Evolutionary conservation across 2,329 filamentous ascomycete genomes (phyloP), one percentile per base, ranked within the genome.

Genomic region (Sporothrix phasma): DNA sequence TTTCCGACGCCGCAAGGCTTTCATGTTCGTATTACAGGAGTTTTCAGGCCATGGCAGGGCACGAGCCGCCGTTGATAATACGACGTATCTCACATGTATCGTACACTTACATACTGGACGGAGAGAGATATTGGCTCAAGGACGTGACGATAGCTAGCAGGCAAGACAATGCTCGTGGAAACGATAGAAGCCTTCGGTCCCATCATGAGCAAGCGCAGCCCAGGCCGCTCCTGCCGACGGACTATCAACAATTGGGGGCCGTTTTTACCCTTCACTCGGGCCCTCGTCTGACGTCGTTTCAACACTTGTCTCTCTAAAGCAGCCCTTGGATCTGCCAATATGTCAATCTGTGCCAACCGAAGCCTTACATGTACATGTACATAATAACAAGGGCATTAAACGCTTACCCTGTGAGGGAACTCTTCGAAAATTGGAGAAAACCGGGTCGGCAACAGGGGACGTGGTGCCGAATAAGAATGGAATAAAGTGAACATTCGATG

Each of bases 201-300:
- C 51, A 39, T 56, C 31, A 56, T 39, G 19, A n/a, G 51, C 26
- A 34, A 61, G 43, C 10, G 43, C 41, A 31, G 17, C 13, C 39
- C 39, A 59, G 39, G 5, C 19, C 41, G 39, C 26, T 59, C 39
- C 56, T 34, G 17, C 39, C 17, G 39, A 24, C 26, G 24, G n/a
- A 43, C 17, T n/a, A 58, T 58, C 39, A 15, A 46, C 41, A 53
- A 29, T 66, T 64, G 59, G 65, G 62, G 65, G 59, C 62, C 62
- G 43, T 62, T 65, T 64, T 65, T 64, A 59, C 65, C 62, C 60
- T 62, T 37, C 54, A 59, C 46, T 63, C 61, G 60, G 64, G 64
- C 46, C 45, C 60, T 59, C 51, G 24, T 60, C 31, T 53, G 4
- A 5, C 31, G 19, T 59, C 54, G n/a, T 54, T 26, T n/a, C 46